phyloP scores from a whole-genome alignment of 345 rosid genomes.

The Erodium maritimum region DNA sequence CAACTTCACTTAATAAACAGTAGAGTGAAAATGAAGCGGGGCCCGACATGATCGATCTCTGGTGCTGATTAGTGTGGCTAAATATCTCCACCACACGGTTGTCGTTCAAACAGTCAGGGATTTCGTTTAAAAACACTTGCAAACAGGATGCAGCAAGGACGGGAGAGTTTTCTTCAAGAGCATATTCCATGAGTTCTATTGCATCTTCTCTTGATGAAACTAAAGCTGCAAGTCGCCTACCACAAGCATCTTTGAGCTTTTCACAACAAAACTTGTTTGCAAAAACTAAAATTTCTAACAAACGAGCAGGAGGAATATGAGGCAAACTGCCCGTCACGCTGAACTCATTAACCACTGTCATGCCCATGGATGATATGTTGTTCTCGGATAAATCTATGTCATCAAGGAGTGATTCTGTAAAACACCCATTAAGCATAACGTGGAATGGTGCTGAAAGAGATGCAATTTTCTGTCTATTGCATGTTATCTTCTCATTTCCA shows the following conservation, averaged over 20 bases:
- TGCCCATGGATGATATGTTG: constrained; percentile 53
- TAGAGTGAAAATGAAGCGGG: constrained; percentile 66
- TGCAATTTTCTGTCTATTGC: constrained; percentile 72
- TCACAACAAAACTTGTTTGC: constrained; percentile 96
- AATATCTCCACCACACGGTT: constrained; percentile 56
- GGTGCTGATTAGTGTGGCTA: constrained; percentile 36
- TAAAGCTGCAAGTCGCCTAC: constrained; percentile 65
- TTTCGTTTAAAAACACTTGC: constrained; percentile 60
- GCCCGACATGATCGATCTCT: constrained; percentile 65
- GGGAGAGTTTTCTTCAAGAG: constrained; percentile 64
- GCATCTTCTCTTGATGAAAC: constrained; percentile 66
- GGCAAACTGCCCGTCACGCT: constrained; percentile 45
- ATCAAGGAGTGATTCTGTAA: constrained; percentile 69
- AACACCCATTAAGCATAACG: constrained; percentile 85
- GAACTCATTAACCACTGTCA: constrained; percentile 60
- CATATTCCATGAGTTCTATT: constrained; percentile 81
- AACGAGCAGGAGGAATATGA: constrained; percentile 42
- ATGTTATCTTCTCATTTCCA: constrained; percentile 61
- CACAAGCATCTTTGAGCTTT: constrained; percentile 76
- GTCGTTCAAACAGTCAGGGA: constrained; percentile 73
- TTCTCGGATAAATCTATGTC: constrained; percentile 86
- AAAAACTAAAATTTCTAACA: constrained; percentile 72
- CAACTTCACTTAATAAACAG: constrained; percentile 75
- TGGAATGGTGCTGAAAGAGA: constrained; percentile 76
- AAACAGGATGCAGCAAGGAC: constrained; percentile 83